phyloP scores from a whole-genome alignment of 345 rosid species.

The Carallia brachiata region DNA sequence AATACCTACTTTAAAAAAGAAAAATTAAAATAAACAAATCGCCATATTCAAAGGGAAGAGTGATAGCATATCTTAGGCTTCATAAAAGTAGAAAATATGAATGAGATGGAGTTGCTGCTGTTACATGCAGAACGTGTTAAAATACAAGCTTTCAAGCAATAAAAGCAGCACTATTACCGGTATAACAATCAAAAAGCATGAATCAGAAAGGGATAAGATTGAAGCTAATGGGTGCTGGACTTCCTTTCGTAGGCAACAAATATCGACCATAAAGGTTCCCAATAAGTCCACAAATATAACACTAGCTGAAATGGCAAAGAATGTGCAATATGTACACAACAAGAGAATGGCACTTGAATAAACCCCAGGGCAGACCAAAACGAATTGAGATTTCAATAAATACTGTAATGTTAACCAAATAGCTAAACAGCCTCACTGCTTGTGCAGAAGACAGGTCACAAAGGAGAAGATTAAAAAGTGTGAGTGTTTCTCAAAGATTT shows the following conservation, averaged over 20 bases:
- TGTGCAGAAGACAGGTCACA: background rate
- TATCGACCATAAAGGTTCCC: background rate
- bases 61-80: no score
- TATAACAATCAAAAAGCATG: background rate
- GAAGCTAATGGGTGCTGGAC: background rate
- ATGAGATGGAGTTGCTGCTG: no score
- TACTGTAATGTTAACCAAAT: background rate
- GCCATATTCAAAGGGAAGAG: no score
- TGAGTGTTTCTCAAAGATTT: background rate
- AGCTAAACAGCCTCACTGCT: background rate
- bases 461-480: background rate
- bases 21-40: no score
- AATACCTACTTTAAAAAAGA: background rate
- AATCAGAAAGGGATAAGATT: background rate
- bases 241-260: background rate
- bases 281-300: background rate
- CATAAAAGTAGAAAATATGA: no score
- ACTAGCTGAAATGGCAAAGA: background rate
- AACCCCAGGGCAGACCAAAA: background rate
- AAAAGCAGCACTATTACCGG: background rate
- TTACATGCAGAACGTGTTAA: no score
- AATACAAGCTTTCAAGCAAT: no score
- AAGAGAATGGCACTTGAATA: background rate
- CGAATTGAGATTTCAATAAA: background rate
- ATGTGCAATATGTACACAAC: background rate